Base-by-base conservation (phyloP, 352 stramenopile genomes). In the Pythium coloratum region DNA sequence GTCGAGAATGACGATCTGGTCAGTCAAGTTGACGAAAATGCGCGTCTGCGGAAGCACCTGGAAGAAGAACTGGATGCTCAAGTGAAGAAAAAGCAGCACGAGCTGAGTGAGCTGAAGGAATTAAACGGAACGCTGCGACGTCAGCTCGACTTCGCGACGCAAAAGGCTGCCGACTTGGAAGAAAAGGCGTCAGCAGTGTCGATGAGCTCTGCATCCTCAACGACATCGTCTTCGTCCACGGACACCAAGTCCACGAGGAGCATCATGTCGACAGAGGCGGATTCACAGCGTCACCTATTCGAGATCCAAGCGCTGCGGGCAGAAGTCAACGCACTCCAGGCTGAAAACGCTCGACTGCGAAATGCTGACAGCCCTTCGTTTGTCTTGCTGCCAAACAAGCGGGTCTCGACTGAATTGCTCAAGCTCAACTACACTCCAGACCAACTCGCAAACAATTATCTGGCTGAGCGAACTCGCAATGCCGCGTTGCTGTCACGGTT, bases 391-490 rank as follows among this genome's bases (percentile, higher is more conserved):
- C 61, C 73, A 12, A 80, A 76, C 36, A 91, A 91, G 59, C 76
- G 82, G 24, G 72, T 90, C 26, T 92, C 84, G 40, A 72, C 84
- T 50, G 84, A 90, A 46, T 55, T 92, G 24, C 65, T 92, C 55
- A 82, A 82, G 63, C 67, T 84, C 53, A 92, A 87, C 47, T 91
- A 82, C 42, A 87, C 73, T 2, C 58, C 80, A 9, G 80, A 91
- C 28, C 79, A 93, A 54, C 79, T 95, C 42, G 83, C 93, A 0
- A 84, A 91, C 34, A 96, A 97, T 68, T 94, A 97, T 42, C 54
- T 98, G 18, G 73, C 89, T 2, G 92, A 98, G 71, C 80, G 85
- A 44, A 88, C 80, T 1, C 82, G 87, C 7, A 95, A 94, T 38
- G 87, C 87, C 14, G 78, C 81, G n/a, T 68, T 95, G 28, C 69